Base-by-base conservation (phyloP, 352 stramenopile species). In the Aphanomyces cochlioides region DNA sequence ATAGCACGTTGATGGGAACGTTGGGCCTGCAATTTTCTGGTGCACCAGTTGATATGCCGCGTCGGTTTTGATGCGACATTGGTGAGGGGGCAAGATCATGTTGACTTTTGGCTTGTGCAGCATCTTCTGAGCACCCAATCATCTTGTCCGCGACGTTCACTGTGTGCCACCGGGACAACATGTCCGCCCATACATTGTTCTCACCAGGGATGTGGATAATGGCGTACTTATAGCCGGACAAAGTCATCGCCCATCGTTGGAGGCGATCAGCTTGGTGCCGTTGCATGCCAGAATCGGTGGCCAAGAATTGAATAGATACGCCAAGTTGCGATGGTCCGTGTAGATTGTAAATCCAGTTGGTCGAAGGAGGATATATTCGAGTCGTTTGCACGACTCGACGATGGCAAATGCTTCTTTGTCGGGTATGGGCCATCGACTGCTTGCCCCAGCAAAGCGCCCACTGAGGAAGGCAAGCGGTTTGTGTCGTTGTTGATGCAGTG, bases 191-290 rank as follows among this genome's bases (percentile, higher is more conserved):
- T 13, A 77, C 68, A n/a, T 81, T 79, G 2, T 67, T 65, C 0
- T 77, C 67, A 2, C 74, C 72, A 8, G 68, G 3, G 17, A 79
- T 47, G 54, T 74, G 67, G 3, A 76, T 66, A n/a, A 81, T 74
- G n/a, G 56, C 39, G 38, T 79, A 81, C 7, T 58, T 53, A 41
- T 76, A 79, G 13, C 66, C 63, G 13, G 50, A 60, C 57, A 79
- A 47, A 1, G 53, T 60, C 1, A 68, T 56, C 1, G 73, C 59
- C 76, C 74, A 81, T 1, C 74, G 56, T 50, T 77, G 67, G 2
- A 78, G 57, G 53, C 79, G 78, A 63, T 79, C 68, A 1, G 67
- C 76, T 47, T 79, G 74, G 59, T 74, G 75, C 19, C n/a, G n/a
- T n/a, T n/a, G n/a, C n/a, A n/a, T n/a, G n/a, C n/a, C n/a, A 1